These are phyloP conservation scores for Vinca minor DNA, from an alignment of 257 asterid species.

Conservation along the genomic window DNA sequence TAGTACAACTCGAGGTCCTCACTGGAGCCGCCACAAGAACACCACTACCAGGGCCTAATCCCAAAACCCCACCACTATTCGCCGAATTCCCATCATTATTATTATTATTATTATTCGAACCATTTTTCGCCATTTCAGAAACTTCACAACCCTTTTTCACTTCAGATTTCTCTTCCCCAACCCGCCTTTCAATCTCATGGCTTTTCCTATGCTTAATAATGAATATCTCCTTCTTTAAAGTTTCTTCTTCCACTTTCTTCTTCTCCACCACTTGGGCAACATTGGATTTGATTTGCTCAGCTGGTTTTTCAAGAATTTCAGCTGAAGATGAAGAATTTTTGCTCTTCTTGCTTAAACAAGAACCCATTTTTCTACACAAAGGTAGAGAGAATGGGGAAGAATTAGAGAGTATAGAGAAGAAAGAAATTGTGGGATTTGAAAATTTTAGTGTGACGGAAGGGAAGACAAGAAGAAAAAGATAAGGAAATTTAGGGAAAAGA, in stretches of 20 bases:
- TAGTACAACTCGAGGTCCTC: slow-evolving; percentile 88
- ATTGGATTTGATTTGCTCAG: slow-evolving; percentile 30
- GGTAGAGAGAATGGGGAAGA: slow-evolving; percentile 15
- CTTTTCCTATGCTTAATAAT: slow-evolving; percentile 68
- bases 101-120: not conserved
- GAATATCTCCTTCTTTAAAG: slow-evolving; percentile 61
- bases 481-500: slow-evolving; percentile 18
- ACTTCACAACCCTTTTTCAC: slow-evolving; percentile 22
- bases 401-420: not conserved
- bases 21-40: slow-evolving; percentile 37
- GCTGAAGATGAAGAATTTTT: slow-evolving; percentile 27
- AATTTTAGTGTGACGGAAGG: slow-evolving; percentile 14
- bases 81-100: not conserved
- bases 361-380: slow-evolving; percentile 49
- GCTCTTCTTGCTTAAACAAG: slow-evolving; percentile 87
- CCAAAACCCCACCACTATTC: slow-evolving; percentile 7
- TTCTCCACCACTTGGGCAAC: slow-evolving; percentile 31
- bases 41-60: slow-evolving; percentile 17
- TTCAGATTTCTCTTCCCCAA: slow-evolving; percentile 46
- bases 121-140: slow-evolving; percentile 23
- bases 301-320: slow-evolving; percentile 27
- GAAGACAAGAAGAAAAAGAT: slow-evolving; percentile 13
- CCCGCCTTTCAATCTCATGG: slow-evolving; percentile 51
- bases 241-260: slow-evolving; percentile 34
- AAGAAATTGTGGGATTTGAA: slow-evolving; percentile 5